Conservation (phyloP, 2,329 filamentous ascomycete genomes). For the Sporothrix variecibatus region DNA sequence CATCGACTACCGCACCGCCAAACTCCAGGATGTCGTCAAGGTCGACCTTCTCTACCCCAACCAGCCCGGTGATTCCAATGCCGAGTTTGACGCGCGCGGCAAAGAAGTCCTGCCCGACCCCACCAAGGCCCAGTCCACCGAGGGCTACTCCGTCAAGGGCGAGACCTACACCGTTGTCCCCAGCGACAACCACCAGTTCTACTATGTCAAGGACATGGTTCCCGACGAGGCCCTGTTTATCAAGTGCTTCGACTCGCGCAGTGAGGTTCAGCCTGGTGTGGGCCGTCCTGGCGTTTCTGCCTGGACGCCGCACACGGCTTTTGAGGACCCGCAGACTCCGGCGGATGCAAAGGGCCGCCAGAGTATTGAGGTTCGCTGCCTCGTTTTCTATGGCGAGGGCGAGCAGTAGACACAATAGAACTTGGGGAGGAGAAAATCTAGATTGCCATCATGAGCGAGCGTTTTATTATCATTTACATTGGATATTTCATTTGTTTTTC, state of each 20-base stretch:
- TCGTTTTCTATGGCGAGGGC: slow-evolving; percentile 56
- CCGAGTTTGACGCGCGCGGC: slow-evolving; percentile 54
- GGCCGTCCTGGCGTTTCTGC: slow-evolving; percentile 48
- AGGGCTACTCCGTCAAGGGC: slow-evolving; percentile 62
- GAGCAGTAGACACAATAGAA: background rate
- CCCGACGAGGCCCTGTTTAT: slow-evolving; percentile 51
- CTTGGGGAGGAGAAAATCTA: background rate
- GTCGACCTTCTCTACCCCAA: slow-evolving; percentile 65
- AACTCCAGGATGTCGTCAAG: slow-evolving; percentile 58
- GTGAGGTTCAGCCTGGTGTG: slow-evolving; percentile 38
- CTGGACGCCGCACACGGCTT: slow-evolving; percentile 56
- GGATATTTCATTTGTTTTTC: background rate
- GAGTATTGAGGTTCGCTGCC: slow-evolving; percentile 65
- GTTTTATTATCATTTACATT: background rate
- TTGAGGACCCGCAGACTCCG: slow-evolving; percentile 56
- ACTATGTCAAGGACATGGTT: slow-evolving; percentile 69
- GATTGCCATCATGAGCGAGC: background rate
- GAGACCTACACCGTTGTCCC: slow-evolving; percentile 64
- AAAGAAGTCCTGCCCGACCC: slow-evolving; percentile 59
- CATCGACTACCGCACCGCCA: slow-evolving; percentile 63
- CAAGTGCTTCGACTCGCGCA: slow-evolving; percentile 57
- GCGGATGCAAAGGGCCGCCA: slow-evolving; percentile 50
- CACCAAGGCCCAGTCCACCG: slow-evolving; percentile 48
- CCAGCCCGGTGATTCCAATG: slow-evolving; percentile 34
- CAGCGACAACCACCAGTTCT: slow-evolving; percentile 61